Conservation (phyloP, 2,329 filamentous ascomycete genomes). For the Penicillium sp. region DNA sequence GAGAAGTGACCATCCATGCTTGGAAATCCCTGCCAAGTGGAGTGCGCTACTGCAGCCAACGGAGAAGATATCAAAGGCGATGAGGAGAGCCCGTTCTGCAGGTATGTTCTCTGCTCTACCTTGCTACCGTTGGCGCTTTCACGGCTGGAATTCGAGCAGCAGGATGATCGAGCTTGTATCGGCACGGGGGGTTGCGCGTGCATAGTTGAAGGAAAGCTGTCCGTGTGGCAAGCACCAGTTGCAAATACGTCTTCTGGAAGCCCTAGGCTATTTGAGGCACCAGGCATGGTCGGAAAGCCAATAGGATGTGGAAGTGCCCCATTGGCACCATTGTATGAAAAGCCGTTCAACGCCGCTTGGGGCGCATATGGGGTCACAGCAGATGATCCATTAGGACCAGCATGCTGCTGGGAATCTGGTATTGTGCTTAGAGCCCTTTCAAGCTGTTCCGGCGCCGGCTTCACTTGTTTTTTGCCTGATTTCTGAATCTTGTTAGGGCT, state of each 20-base stretch:
- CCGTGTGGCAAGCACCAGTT: conserved; percentile 33
- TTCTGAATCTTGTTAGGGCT: conserved; percentile 44
- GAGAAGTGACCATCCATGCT: conserved; percentile 8
- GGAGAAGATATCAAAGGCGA: background rate
- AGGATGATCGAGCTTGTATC: conserved; percentile 29
- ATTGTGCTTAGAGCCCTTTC: conserved; percentile 39
- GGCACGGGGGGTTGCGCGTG: background rate
- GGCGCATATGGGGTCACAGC: conserved; percentile 20
- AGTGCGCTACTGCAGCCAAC: background rate
- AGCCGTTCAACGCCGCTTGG: conserved; percentile 5
- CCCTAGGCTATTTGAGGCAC: background rate
- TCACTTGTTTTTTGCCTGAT: conserved; percentile 37
- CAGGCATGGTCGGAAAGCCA: conserved; percentile 4
- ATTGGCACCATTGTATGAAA: conserved; percentile 7
- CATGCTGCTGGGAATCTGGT: conserved; percentile 29
- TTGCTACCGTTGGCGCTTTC: conserved; percentile 3
- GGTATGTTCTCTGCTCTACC: background rate
- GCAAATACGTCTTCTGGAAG: conserved; percentile 5
- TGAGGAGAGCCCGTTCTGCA: conserved; percentile 11
- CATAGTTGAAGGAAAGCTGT: conserved; percentile 22
- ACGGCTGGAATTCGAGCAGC: conserved; percentile 31
- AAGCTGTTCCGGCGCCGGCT: conserved; percentile 40
- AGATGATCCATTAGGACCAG: conserved; percentile 25
- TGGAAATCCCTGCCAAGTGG: conserved; percentile 9
- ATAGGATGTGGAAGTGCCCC: background rate